Conservation (phyloP, 495 filamentous ascomycete genomes). For the Tuber borchii region DNA sequence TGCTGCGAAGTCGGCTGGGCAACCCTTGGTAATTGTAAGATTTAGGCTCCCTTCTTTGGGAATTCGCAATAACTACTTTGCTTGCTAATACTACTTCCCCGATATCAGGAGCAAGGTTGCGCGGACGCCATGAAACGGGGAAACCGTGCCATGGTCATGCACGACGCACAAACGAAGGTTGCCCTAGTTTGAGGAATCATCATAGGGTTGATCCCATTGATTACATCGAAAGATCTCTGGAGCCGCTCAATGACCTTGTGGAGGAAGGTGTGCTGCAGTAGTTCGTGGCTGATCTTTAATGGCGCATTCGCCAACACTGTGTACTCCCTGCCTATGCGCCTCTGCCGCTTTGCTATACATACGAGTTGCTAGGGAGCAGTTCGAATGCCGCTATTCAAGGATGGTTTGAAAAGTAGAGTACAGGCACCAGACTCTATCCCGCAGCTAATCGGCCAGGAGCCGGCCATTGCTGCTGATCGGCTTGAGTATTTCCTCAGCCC, state of each 20-base stretch:
- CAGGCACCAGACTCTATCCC: conserved; percentile 51
- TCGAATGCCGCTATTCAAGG: conserved; percentile 63
- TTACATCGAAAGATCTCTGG: conserved; percentile 57
- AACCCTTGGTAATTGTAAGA: conserved; percentile 56
- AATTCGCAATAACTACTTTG: conserved; percentile 32
- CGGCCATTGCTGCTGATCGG: conserved; percentile 35
- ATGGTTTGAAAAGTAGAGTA: conserved; percentile 65
- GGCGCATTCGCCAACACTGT: conserved; percentile 63
- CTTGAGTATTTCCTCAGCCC: conserved; percentile 52
- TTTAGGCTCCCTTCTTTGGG: conserved; percentile 46
- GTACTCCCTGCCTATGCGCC: conserved; percentile 37
- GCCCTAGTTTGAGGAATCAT: conserved; percentile 54
- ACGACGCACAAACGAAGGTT: conserved; percentile 60
- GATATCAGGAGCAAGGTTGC: conserved; percentile 8
- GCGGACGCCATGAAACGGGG: conserved; percentile 44
- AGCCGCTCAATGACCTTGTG: conserved; percentile 63
- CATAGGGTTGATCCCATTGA: conserved; percentile 54
- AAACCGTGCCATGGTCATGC: conserved; percentile 54
- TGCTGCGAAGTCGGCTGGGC: conserved; percentile 59
- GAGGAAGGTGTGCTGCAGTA: conserved; percentile 51
- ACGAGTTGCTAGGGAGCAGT: conserved; percentile 68
- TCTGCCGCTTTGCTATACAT: conserved; percentile 58
- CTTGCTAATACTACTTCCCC: conserved; percentile 9
- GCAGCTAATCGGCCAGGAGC: conserved; percentile 37
- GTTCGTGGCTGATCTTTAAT: conserved; percentile 63